Base-by-base conservation (phyloP, 805 yeast genomes). In the Sugiyamaella lignohabitans region DNA sequence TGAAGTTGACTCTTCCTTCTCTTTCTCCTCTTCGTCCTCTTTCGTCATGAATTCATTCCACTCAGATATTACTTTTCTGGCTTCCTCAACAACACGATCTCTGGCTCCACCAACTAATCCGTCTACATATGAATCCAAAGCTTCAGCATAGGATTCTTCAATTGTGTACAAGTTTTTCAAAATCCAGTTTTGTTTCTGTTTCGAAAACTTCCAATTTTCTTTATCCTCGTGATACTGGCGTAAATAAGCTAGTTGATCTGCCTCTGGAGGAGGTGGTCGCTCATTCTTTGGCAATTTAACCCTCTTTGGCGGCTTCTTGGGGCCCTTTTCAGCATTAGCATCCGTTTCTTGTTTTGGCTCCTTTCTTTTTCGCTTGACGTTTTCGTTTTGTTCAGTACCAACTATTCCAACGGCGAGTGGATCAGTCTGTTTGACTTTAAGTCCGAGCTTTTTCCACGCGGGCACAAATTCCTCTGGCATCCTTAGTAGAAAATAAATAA, bases 161-260 rank as follows among this genome's bases (percentile, higher is more conserved):
- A 81, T 76, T 42, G 66, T 47, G 46, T 53, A 71, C 27, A 83
- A 63, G 60, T 85, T 79, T 58, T 79, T 80, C 53, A 86, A 65
- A 38, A 86, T 72, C 95, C 95, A 86, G 59, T 85, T 85, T 64
- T 86, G 95, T 53, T 86, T 85, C 68, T 82, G 89, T 58, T 86
- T 86, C 49, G 87, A 81, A 62, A 86, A 86, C 68, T 86, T 86
- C 95, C 95, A 86, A 49, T 73, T 70, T 0, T 66, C 76, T 49
- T 64, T 67, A 52, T 82, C 86, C 10, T 73, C 71, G 3, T 66
- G 60, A 57, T 72, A 86, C 45, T 75, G 80, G 48, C 76, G 72
- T 55, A 85, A 64, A 59, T 85, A 85, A 0, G 68, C 76, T 30
- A 82, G 69, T 61, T 85, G 93, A 57, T 85, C 95, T 52, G 76